Evolutionary conservation across 2,329 filamentous ascomycete genomes (phyloP).

Genomic region (Calonectria honghensis): DNA sequence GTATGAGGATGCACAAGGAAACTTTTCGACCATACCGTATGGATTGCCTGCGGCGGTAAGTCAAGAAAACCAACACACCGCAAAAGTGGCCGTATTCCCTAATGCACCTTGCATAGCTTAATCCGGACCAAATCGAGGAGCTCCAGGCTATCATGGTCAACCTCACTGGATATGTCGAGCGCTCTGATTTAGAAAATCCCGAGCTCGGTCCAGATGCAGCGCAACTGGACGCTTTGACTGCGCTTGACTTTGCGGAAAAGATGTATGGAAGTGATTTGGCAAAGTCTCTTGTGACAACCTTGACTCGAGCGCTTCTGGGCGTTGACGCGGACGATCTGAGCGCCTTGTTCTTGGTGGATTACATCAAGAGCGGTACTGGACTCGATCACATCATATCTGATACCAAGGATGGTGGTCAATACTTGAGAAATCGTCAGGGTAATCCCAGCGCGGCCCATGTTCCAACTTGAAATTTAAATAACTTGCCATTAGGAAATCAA

Average conservation of each 20-base stretch:
- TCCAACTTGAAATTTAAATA: not conserved
- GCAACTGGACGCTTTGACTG: constrained; percentile 3
- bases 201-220: not conserved
- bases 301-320: constrained; percentile 2
- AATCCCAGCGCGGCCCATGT: not conserved
- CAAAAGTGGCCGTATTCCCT: not conserved
- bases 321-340: constrained; percentile 14
- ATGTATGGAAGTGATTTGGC: not conserved
- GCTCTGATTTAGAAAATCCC: constrained; percentile 2
- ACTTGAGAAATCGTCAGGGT: constrained; percentile 52
- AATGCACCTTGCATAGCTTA: not conserved
- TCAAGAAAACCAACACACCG: too few relatives aligned
- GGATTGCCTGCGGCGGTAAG: not conserved
- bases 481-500: not conserved
- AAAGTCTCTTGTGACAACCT: not conserved
- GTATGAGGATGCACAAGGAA: not conserved
- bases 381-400: constrained; percentile 49
- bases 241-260: not conserved
- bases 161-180: not conserved
- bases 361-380: constrained; percentile 47
- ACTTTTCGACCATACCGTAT: not conserved
- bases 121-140: not conserved
- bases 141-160: not conserved
- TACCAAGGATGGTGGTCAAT: constrained; percentile 48
- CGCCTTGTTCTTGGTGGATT: constrained; percentile 43